Base-by-base conservation (phyloP, 257 asterid genomes). In the Solanum virginianum region DNA sequence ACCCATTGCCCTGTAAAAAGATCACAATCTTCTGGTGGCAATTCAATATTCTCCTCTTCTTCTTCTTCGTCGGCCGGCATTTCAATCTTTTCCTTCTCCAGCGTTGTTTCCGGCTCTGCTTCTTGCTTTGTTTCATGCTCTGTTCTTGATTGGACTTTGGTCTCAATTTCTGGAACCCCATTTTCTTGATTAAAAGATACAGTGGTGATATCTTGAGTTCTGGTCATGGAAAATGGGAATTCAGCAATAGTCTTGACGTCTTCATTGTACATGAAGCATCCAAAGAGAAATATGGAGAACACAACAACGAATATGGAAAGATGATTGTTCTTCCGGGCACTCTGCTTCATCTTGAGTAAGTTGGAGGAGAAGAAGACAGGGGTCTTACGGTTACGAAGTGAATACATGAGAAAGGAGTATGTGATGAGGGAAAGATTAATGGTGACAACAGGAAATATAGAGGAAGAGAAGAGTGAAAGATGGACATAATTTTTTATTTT, bases 241-340 rank as follows among this genome's bases (percentile, higher is more conserved):
- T 92, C 94, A 1, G 98, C 95, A 10, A 94, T 87, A 82, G 97
- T 92, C 69, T 91, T 95, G 9, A 92, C 93, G 63, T 95, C 98
- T 66, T 94, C 97, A 13, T 88, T 93, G 89, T 95, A 95, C 95
- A 94, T 91, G 90, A 95, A 92, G 54, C 96, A 93, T 13, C 98
- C 98, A 53, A 93, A 92, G n/a, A 94, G 87, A 70, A 95, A 92
- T 55, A 93, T 84, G 17, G 96, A 93, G 81, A 92, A 80, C 36
- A 91, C 93, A n/a, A 92, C 93, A 5, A 86, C 94, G 57, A 90
- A 90, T 6, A 91, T 81, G 0, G 97, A 88, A 75, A 95, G 87
- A 80, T 86, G 90, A 32, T 87, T 89, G 82, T 89, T 89, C 86
- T 91, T 94, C 36, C 95, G 90, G 60, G 89, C 87, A 85, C 89